phyloP scores from a whole-genome alignment of 345 rosid genomes.

The Syzygium aqueum region DNA sequence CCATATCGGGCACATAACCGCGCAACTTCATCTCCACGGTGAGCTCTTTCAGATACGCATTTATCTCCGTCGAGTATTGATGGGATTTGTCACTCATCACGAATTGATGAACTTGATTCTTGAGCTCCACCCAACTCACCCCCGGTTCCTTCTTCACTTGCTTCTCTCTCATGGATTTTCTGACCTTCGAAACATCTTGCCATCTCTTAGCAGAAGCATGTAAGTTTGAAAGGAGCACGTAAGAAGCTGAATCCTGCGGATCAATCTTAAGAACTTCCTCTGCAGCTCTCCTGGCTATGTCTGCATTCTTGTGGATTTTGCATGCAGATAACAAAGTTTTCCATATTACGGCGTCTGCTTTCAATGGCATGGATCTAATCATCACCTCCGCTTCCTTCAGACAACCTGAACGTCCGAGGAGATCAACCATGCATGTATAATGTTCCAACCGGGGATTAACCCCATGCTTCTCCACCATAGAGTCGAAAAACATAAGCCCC shows the following conservation, averaged over 20 bases:
- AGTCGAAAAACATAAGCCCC: slow-evolving; percentile 44
- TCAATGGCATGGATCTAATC: slow-evolving; percentile 64
- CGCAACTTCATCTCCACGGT: slow-evolving; percentile 50
- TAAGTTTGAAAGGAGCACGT: slow-evolving; percentile 83
- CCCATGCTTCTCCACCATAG: slow-evolving; percentile 51
- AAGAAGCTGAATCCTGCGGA: slow-evolving; percentile 67
- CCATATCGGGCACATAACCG: slow-evolving; percentile 64
- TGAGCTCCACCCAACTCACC: slow-evolving; percentile 74
- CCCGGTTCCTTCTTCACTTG: slow-evolving; percentile 81
- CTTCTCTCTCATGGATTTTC: slow-evolving; percentile 54
- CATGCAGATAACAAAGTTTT: slow-evolving; percentile 82
- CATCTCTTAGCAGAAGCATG: slow-evolving; percentile 69
- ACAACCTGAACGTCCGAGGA: slow-evolving; percentile 80
- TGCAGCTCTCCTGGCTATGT: slow-evolving; percentile 49
- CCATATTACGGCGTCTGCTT: slow-evolving; percentile 81
- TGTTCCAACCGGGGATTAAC: slow-evolving; percentile 59
- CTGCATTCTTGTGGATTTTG: slow-evolving; percentile 51
- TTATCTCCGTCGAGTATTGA: slow-evolving; percentile 39
- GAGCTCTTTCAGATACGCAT: slow-evolving; percentile 46
- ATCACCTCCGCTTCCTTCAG: slow-evolving; percentile 60
- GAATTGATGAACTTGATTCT: slow-evolving; percentile 45
- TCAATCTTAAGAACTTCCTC: slow-evolving; percentile 64
- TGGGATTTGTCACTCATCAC: slow-evolving; percentile 56
- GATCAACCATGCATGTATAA: slow-evolving; percentile 82
- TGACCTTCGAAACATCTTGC: slow-evolving; percentile 44